Evolutionary conservation across 306 rosid species (phyloP), one percentile per base, ranked within the genome.

Genomic region (Quercus suber): DNA sequence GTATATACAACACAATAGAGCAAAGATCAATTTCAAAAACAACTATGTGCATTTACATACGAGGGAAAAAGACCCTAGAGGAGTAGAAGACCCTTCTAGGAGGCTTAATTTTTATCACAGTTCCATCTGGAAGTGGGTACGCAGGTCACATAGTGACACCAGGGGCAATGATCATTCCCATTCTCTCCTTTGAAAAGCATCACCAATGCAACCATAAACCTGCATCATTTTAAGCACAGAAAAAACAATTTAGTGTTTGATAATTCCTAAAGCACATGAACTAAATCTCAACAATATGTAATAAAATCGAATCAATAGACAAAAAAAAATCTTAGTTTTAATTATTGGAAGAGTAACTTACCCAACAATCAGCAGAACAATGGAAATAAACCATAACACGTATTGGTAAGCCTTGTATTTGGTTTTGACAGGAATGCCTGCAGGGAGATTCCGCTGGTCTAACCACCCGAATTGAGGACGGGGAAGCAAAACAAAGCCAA

Each of bases 381-480:
- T 18, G 41, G 97, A 91, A 70, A 82, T 18, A 69, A 89, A 25
- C 97, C 91, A 91, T 8, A 94, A 61, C 63, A 78, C 90, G 82
- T 86, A 91, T 84, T 92, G 99, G 86, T 89, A 89, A 31, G 87
- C 74, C 80, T 89, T 89, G 92, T 79, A 88, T 79, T 91, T 94
- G 82, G 95, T 86, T 63, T 82, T 86, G 77, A 80, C 68, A 78
- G 71, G 89, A 84, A 58, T 88, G 28, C 83, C 80, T 0, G 87
- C 76, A 13, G 91, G 89, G 76, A 89, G 71, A 31, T 74, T 87
- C 14, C 20, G 83, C 33, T 81, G 93, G 65, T 86, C 89, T 81
- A 81, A 78, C 95, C 97, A 92, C 13, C 88, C 89, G 1, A 83
- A 89, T 68, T 83, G 96, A 51, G 97, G 97, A 56, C 97, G 97